Base-by-base conservation (phyloP, 2,329 filamentous ascomycete species). In the Eutypella sp. region DNA sequence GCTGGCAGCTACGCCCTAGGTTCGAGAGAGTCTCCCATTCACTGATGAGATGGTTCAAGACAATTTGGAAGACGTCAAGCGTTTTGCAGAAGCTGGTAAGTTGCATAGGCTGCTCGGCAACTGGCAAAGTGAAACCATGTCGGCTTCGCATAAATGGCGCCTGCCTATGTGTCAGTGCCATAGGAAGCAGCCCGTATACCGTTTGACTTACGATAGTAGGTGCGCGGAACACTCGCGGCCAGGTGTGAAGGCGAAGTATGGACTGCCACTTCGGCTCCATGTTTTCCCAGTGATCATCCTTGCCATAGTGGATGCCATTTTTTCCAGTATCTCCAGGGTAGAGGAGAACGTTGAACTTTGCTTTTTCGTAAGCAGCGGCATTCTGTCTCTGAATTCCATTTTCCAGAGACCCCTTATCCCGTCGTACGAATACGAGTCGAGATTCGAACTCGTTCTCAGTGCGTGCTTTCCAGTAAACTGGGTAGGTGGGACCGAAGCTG, bases 21-120 rank as follows among this genome's bases (percentile, higher is more conserved):
- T 59, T 61, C 1, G 29, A 31, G 2, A 64, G 23, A 13, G 57
- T 50, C 10, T 53, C 56, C 29, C 48, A 50, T 1, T 50, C 44
- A 2, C 36, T n/a, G 0, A 50, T 42, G 0, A 62, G 10, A 8
- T 49, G 10, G 1, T 16, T 22, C 8, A 59, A 9, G 2, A 64
- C 27, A 3, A 34, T 19, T 0, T 45, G 5, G 5, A 49, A 50
- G 0, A 64, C 34, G 16, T 64, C 61, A 0, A 41, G 16, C 1
- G 29, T 50, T 2, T 16, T 36, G 34, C 60, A 48, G 2, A 59
- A 24, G 1, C 9, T 4, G 3, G 37, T 44, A 13, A 62, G 11
- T 0, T 33, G 29, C 1, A n/a, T 9, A 0, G 51, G 46, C 40
- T 62, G 60, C 2, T 25, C 8, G 8, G 44, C 45, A 27, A 31